phyloP scores from a whole-genome alignment of 2,329 filamentous ascomycete species.

The Penicillium digitatum region DNA sequence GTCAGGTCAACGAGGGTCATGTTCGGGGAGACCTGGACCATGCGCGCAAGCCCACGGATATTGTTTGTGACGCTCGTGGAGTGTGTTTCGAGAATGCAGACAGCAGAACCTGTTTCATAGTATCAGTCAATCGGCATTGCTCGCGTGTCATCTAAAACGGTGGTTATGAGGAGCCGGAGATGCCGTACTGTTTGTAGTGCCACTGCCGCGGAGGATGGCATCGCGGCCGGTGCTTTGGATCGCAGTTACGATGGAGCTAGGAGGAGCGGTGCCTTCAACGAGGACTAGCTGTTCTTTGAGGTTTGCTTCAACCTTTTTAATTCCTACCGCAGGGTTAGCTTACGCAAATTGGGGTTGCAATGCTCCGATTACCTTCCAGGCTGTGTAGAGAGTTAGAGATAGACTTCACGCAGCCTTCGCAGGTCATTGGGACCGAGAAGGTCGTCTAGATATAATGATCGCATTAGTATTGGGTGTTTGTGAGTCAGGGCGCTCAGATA shows the following conservation, averaged over 20 bases:
- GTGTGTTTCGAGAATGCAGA: constrained; percentile 92
- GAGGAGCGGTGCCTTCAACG: constrained; percentile 82
- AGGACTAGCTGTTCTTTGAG: constrained; percentile 78
- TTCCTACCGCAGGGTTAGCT: constrained; percentile 51
- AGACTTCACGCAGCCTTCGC: constrained; percentile 81
- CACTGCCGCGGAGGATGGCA: constrained; percentile 87
- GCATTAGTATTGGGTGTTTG: constrained; percentile 16
- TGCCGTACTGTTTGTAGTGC: constrained; percentile 69
- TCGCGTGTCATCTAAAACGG: not conserved
- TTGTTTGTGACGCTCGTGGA: constrained; percentile 57
- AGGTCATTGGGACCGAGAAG: constrained; percentile 91
- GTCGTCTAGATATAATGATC: constrained; percentile 61
- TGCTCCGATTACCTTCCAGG: constrained; percentile 54
- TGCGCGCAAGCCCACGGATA: constrained; percentile 81
- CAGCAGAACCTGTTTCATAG: constrained; percentile 48
- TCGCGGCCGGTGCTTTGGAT: constrained; percentile 89
- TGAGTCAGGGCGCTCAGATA: not conserved
- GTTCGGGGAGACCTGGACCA: constrained; percentile 81
- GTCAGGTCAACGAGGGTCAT: constrained; percentile 85
- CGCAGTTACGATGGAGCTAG: constrained; percentile 81
- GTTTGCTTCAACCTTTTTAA: constrained; percentile 77
- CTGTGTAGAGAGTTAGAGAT: constrained; percentile 75
- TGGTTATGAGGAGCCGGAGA: constrained; percentile 4
- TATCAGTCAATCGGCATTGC: not conserved
- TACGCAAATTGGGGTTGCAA: not conserved